Evolutionary conservation across 2,329 filamentous ascomycete species (phyloP).

Genomic region (Neofusicoccum sp.): DNA sequence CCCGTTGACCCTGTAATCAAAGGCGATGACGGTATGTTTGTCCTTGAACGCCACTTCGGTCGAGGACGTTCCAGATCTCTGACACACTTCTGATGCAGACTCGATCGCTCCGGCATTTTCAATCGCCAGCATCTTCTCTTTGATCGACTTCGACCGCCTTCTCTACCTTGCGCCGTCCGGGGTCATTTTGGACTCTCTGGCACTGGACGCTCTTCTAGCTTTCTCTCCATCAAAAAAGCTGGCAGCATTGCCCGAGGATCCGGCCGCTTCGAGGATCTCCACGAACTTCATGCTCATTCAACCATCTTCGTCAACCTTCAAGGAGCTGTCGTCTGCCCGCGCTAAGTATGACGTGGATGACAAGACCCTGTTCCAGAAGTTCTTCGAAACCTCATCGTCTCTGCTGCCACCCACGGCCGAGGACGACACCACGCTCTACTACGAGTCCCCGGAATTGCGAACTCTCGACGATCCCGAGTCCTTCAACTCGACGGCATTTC

Average conservation of each 20-base stretch:
- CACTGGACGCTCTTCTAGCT: conserved; percentile 44
- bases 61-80: background rate
- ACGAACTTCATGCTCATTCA: conserved; percentile 39
- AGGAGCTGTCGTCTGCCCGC: conserved; percentile 31
- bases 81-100: background rate
- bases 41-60: background rate
- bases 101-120: conserved; percentile 40
- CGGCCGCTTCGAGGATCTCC: conserved; percentile 31
- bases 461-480: conserved; percentile 17
- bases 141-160: conserved; percentile 46
- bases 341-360: conserved; percentile 25
- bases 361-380: conserved; percentile 33
- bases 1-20: conserved; percentile 43
- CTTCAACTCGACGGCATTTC: conserved; percentile 48
- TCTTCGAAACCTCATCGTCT: conserved; percentile 31
- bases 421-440: conserved; percentile 39
- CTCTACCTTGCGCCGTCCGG: conserved; percentile 47
- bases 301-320: conserved; percentile 33
- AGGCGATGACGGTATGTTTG: conserved; percentile 30
- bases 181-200: conserved; percentile 46
- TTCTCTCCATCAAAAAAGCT: conserved; percentile 38
- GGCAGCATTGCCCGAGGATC: conserved; percentile 34
- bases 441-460: conserved; percentile 34
- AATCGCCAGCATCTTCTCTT: conserved; percentile 44
- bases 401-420: conserved; percentile 32